These are phyloP conservation scores for Colletotrichum cereale DNA, from an alignment of 2,329 filamentous ascomycete species.

Conservation along the genomic window DNA sequence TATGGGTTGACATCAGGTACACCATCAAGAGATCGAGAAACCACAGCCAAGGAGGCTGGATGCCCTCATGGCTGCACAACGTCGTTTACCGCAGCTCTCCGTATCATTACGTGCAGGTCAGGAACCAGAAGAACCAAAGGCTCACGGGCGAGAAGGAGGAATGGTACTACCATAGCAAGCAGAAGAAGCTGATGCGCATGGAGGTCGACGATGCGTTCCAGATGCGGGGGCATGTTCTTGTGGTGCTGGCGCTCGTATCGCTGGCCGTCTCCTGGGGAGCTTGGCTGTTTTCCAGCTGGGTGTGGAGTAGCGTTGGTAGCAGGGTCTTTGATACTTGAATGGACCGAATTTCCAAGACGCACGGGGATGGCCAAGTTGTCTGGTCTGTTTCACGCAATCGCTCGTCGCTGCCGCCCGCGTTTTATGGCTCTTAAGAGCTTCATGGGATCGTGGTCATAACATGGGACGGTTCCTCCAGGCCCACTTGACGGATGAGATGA, in stretches of 20 bases:
- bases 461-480: conserved; percentile 8
- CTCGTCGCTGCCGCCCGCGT: too few relatives aligned
- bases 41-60: conserved; percentile 47
- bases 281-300: conserved; percentile 41
- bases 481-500: not conserved
- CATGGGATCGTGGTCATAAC: conserved; percentile 1
- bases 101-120: conserved; percentile 51
- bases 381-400: too few relatives aligned
- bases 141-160: conserved; percentile 43
- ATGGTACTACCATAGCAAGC: conserved; percentile 67
- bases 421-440: not conserved
- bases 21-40: conserved; percentile 61
- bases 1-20: conserved; percentile 71
- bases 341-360: not conserved
- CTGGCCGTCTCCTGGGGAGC: conserved; percentile 47
- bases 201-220: conserved; percentile 75
- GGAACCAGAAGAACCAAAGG: conserved; percentile 33
- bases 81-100: conserved; percentile 56
- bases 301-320: conserved; percentile 15
- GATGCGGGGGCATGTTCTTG: conserved; percentile 67
- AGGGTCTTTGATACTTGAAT: not conserved
- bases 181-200: conserved; percentile 71
- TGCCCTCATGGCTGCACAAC: conserved; percentile 57
- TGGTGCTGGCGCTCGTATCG: conserved; percentile 57
- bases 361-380: not conserved